These are phyloP conservation scores for Boletus rex-veris DNA, from an alignment of 768 basidiomycete species.

Conservation along the genomic window DNA sequence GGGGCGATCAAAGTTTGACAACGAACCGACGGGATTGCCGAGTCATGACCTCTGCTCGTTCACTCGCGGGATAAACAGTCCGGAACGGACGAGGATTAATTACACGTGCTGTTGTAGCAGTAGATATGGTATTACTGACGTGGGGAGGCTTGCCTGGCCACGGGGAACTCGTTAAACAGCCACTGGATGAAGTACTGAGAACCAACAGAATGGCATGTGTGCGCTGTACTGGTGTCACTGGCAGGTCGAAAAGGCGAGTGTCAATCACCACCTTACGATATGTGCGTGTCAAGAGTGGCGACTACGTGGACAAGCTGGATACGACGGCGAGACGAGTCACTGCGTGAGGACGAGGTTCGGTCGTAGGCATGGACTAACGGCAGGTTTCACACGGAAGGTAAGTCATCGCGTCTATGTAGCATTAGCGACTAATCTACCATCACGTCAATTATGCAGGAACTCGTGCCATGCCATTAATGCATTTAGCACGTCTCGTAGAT, in stretches of 20 bases:
- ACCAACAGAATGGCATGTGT: neutral
- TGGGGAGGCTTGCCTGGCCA: neutral
- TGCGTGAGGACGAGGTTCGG: too few species aligned
- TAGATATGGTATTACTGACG: constrained; percentile 9
- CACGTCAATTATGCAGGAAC: constrained; percentile 31
- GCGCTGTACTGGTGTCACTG: neutral
- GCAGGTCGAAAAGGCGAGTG: neutral
- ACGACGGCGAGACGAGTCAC: too few species aligned
- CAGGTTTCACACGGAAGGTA: constrained; percentile 8
- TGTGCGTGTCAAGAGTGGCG: neutral
- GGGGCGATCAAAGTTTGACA: constrained; percentile 24
- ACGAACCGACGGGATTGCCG: constrained; percentile 9
- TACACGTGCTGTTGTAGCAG: constrained; percentile 5
- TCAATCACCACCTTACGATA: neutral
- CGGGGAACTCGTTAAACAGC: neutral
- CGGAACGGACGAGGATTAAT: constrained; percentile 7
- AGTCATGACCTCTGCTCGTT: constrained; percentile 14
- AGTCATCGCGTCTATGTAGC: too few species aligned
- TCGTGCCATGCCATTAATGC: constrained; percentile 40
- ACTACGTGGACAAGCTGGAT: constrained; percentile 12
- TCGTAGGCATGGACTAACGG: neutral
- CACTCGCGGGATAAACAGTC: constrained; percentile 21
- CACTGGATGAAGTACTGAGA: neutral
- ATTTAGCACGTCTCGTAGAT: constrained; percentile 31
- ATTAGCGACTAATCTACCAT: neutral